A percentile compares a stretch with the other conserved stretches of the same genome.
phyloP scores from a whole-genome alignment of 192 early-diverging fungal genomes.

The Backusella mclennaniae region DNA sequence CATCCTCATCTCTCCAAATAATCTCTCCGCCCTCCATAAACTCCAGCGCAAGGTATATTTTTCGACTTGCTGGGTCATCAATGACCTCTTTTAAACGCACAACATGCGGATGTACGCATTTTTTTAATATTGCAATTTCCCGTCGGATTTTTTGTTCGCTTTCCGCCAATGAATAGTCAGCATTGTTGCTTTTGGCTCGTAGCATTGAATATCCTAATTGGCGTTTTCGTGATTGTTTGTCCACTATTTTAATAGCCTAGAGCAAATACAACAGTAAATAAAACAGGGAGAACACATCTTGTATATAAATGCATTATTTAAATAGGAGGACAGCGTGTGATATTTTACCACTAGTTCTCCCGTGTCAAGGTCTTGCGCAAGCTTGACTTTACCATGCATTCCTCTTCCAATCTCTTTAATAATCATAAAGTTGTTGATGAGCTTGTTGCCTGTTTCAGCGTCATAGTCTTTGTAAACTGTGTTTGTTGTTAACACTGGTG shows the following conservation, averaged over 20 bases:
- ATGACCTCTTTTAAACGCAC: slow-evolving; percentile 91
- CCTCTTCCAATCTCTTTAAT: slow-evolving; percentile 89
- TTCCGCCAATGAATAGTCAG: background rate
- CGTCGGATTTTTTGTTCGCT: slow-evolving; percentile 83
- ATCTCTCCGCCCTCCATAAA: slow-evolving; percentile 94
- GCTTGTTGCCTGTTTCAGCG: slow-evolving; percentile 84
- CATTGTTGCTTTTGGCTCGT: slow-evolving; percentile 19
- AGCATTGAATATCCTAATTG: slow-evolving; percentile 27
- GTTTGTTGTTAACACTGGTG: slow-evolving; percentile 75
- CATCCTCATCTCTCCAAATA: slow-evolving; percentile 72
- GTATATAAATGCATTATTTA: background rate
- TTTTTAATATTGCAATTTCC: slow-evolving; percentile 96
- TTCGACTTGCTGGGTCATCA: slow-evolving; percentile 86
- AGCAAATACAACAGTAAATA: background rate
- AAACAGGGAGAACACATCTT: background rate
- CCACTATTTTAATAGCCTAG: slow-evolving; percentile 69
- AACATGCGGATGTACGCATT: slow-evolving; percentile 90
- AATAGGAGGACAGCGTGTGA: background rate
- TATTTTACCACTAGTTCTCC: slow-evolving; percentile 70
- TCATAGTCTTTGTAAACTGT: slow-evolving; percentile 84
- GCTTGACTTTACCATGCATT: slow-evolving; percentile 95
- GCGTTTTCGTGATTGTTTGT: slow-evolving; percentile 55
- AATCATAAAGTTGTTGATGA: slow-evolving; percentile 96
- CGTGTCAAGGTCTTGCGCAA: slow-evolving; percentile 78
- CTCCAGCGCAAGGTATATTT: slow-evolving; percentile 94